Base-by-base conservation (phyloP, 1,284 basidiomycete species). In the Cystobasidium sp. region DNA sequence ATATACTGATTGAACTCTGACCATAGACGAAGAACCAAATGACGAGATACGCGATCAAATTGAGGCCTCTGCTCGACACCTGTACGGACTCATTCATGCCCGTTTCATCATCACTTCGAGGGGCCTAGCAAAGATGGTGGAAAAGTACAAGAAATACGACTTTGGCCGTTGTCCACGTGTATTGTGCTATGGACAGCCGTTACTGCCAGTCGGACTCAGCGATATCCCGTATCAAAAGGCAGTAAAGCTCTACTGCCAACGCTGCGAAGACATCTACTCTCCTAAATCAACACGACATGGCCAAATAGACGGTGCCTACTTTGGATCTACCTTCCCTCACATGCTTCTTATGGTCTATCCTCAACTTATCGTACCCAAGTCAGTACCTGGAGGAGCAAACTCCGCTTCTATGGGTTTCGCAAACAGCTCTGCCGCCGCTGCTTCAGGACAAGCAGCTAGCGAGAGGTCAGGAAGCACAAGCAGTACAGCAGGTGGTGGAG, bases 41-140 rank as follows among this genome's bases (percentile, higher is more conserved):
- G 85, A 86, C 55, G 84, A 84, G 73, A 80, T 83, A 51, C 80
- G 85, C 14, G 85, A 85, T 73, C 77, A 82, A 18, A 82, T 97
- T n/a, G 94, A 97, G 82, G 90, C 92, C 0, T 91, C 93, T 79
- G 94, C 94, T 5, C 86, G 94, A 61, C 87, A 96, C 43, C 84
- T 97, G 20, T 99, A 98, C 81, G 97, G 97, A 14, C 87, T 99
- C 41, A 96, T 98, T 39, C 97, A 99, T 83, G 95, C 97, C 82
- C 89, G 97, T 72, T 99, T 91, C 84, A 97, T 99, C 81, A 86
- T 98, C 74, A 99, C 97, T 47, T 89, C 96, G 76, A 90, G 90
- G 55, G 97, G 97, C 55, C 85, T 99, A 80, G 91, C 93, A 82
- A 89, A 93, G 75, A 99, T 99, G 97, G 78, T 75, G 12, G 75